Evolutionary conservation across 768 basidiomycete genomes (phyloP).

Genomic region (Pleurotus tuoliensis): DNA sequence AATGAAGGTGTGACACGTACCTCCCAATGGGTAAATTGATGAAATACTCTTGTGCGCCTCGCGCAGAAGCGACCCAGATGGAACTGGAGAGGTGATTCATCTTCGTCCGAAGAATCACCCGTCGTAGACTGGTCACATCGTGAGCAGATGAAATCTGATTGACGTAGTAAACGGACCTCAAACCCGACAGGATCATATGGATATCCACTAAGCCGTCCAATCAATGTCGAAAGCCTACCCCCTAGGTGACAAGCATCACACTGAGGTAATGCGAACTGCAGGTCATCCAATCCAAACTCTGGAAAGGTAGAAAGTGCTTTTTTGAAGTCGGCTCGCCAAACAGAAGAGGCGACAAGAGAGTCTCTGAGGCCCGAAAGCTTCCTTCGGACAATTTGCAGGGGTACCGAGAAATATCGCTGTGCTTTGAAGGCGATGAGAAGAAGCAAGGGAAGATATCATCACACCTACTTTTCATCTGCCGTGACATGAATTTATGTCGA

Average conservation of each 20-base stretch:
- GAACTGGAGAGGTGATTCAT: conserved; percentile 35
- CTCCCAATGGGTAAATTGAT: conserved; percentile 82
- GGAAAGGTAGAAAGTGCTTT: conserved; percentile 64
- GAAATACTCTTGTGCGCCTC: conserved; percentile 60
- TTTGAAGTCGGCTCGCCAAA: conserved; percentile 75
- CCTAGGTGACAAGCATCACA: conserved; percentile 87
- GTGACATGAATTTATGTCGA: conserved; percentile 52
- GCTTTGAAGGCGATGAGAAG: conserved; percentile 22
- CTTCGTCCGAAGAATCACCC: conserved; percentile 10
- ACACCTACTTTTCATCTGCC: conserved; percentile 45
- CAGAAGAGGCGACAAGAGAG: conserved; percentile 77
- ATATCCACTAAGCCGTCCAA: conserved; percentile 58
- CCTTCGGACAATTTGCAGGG: conserved; percentile 62
- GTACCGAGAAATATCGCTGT: conserved; percentile 71
- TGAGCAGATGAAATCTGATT: too few relatives aligned
- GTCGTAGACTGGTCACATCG: too few relatives aligned
- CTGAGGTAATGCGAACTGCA: conserved; percentile 54
- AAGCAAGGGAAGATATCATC: not conserved
- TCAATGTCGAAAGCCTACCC: conserved; percentile 59
- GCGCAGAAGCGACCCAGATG: conserved; percentile 82
- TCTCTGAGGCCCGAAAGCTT: conserved; percentile 69
- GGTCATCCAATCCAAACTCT: conserved; percentile 44
- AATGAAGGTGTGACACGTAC: conserved; percentile 34
- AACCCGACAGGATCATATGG: conserved; percentile 75
- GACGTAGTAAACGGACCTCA: conserved; percentile 35